Conservation (phyloP, 106 monocot species). For the Allium cepa region DNA sequence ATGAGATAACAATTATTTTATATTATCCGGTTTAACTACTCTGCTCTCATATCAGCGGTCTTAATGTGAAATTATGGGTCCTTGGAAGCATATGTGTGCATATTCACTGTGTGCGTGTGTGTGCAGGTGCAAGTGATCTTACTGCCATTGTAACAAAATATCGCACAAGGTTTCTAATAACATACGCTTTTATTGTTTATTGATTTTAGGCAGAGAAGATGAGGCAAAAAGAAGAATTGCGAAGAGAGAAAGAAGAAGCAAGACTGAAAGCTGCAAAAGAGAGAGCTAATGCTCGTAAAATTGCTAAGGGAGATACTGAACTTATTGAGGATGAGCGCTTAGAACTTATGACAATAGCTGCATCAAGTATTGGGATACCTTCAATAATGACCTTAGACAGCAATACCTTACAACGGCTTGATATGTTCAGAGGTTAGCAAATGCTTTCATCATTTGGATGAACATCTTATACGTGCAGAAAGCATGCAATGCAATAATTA, state of each 20-base stretch:
- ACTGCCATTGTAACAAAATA: no score
- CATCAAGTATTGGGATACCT: constrained; percentile 62
- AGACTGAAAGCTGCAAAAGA: constrained; percentile 85
- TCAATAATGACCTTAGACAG: constrained; percentile 79
- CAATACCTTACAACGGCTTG: constrained; percentile 70
- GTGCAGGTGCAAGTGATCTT: no score
- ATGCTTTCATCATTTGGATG: no score
- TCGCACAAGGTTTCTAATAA: no score
- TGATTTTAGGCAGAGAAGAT: constrained; percentile 74
- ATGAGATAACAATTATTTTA: no score
- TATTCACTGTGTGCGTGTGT: no score
- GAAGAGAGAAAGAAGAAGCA: constrained; percentile 89
- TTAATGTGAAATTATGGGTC: no score
- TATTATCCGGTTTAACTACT: no score
- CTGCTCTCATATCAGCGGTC: no score
- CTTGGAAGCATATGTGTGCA: no score
- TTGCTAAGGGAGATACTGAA: constrained; percentile 89
- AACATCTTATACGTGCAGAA: no score
- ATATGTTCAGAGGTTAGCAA: constrained; percentile 51
- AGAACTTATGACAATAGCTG: constrained; percentile 94
- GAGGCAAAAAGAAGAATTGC: constrained; percentile 77
- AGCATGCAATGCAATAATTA: no score
- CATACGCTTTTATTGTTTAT: not conserved
- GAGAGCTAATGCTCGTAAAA: constrained; percentile 87
- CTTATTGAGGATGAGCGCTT: constrained; percentile 93